Base-by-base conservation (phyloP, 805 yeast genomes). In the Cyberlindnera subsufficiens region DNA sequence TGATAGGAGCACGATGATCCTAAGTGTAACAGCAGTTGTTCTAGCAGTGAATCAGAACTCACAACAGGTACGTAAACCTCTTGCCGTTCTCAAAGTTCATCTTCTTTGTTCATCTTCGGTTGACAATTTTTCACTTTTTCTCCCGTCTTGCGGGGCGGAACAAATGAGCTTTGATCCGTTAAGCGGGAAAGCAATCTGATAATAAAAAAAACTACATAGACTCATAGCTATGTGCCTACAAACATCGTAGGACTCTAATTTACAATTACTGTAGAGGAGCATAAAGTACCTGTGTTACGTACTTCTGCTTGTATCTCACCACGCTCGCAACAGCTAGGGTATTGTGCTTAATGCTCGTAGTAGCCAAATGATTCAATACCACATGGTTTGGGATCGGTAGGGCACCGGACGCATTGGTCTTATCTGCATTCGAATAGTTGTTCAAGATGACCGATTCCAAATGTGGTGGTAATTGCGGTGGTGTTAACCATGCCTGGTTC, bases 401-500 rank as follows among this genome's bases (percentile, higher is more conserved):
- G 1, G 95, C 95, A 42, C 96, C 95, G 32, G 86, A 77, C 53
- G 84, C 86, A 61, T 89, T 91, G 56, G 85, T 89, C 53, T 71
- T 75, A 53, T 82, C 87, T 53, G 77, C 66, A 34, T 62, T 58
- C 3, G 69, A 61, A 68, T 74, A 83, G 52, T 81, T 80, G 67
- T 91, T 91, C 57, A 91, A 73, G 42, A 93, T 89, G 43, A 93
- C 98, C 56, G 85, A 84, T 60, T 93, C 99, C 46, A 93, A 71
- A 63, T 91, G 99, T 9, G 99, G 99, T 8, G 99, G 99, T 39
- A 93, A 71, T 59, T 86, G 95, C 18, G 99, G 99, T 17, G 99
- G 98, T 27, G 95, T 88, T 41, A 90, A 47, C 75, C 75, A 71
- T 3, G 73, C 61, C 74, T 70, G 81, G 69, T 66, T 78, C 68